These are phyloP conservation scores for Sugiyamaella castrensis DNA, from an alignment of 1,139 yeast species.

Conservation along the genomic window DNA sequence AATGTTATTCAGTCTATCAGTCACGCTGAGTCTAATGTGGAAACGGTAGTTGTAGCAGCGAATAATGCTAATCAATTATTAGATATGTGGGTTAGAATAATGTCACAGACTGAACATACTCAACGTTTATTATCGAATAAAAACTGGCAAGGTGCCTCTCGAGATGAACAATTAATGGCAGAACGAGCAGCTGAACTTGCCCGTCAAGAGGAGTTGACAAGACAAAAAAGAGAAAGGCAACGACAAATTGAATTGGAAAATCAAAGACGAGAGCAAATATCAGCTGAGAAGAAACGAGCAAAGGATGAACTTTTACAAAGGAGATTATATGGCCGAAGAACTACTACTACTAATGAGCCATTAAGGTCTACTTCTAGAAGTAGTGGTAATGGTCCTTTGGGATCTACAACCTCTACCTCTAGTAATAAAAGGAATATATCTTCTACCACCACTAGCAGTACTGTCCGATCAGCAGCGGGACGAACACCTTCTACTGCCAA, in stretches of 20 bases:
- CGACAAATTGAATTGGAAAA: constrained; percentile 23
- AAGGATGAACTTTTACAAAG: constrained; percentile 24
- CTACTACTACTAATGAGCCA: constrained; percentile 1
- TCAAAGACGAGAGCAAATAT: constrained; percentile 19
- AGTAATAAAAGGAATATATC: background rate
- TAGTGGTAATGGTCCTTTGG: background rate
- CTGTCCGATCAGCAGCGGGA: background rate
- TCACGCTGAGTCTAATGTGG: constrained; percentile 27
- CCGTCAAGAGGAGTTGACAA: constrained; percentile 26
- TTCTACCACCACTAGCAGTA: background rate
- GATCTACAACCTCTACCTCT: background rate
- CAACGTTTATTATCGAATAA: constrained; percentile 32
- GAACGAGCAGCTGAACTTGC: constrained; percentile 24
- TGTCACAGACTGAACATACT: constrained; percentile 39
- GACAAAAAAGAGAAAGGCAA: constrained; percentile 23
- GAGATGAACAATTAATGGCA: constrained; percentile 29
- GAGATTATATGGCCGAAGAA: constrained; percentile 27
- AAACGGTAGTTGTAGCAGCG: constrained; percentile 28
- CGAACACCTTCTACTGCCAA: background rate
- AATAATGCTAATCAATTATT: constrained; percentile 35
- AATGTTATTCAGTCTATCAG: constrained; percentile 26
- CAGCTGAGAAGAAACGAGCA: constrained; percentile 21
- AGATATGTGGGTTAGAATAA: constrained; percentile 36
- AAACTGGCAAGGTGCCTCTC: constrained; percentile 36
- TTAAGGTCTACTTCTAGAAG: background rate